Percentiles rank a stretch among this genome's conserved stretches.
phyloP scores from a whole-genome alignment of 2,329 filamentous ascomycete genomes.

The Botryotinia convoluta region DNA sequence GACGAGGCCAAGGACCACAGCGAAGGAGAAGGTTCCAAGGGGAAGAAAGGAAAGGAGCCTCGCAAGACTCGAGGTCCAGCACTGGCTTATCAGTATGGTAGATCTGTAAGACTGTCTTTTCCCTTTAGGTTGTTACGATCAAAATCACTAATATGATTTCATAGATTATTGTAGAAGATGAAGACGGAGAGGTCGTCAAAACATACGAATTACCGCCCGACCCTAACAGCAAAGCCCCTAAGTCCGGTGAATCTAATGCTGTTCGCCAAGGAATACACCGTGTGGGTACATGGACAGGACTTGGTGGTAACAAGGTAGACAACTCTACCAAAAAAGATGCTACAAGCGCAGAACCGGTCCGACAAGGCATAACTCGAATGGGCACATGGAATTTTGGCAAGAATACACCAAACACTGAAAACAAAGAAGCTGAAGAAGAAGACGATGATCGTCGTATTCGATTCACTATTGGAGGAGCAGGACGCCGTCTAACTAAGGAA shows the following conservation, averaged over 20 bases:
- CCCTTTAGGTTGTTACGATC: neutral
- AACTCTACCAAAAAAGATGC: constrained; percentile 4
- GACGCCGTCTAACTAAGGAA: constrained; percentile 72
- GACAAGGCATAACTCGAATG: constrained; percentile 33
- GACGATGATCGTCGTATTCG: constrained; percentile 70
- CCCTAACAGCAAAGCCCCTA: constrained; percentile 21
- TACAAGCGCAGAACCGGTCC: constrained; percentile 20
- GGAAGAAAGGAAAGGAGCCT: constrained; percentile 38
- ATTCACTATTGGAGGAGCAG: constrained; percentile 73
- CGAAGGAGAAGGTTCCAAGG: constrained; percentile 37
- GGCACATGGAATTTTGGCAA: constrained; percentile 35
- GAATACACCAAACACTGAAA: constrained; percentile 18
- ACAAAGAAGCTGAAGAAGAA: constrained; percentile 47
- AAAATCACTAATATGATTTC: constrained; percentile 23
- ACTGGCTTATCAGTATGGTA: constrained; percentile 82
- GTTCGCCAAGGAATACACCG: constrained; percentile 32
- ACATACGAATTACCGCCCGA: constrained; percentile 68
- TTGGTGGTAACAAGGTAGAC: constrained; percentile 23
- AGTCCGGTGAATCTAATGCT: constrained; percentile 22
- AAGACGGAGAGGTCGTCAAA: constrained; percentile 82
- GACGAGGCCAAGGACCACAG: constrained; percentile 39
- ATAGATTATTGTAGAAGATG: constrained; percentile 82
- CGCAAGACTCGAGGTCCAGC: constrained; percentile 66
- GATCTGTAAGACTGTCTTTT: constrained; percentile 53
- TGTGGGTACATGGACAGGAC: constrained; percentile 35